phyloP scores from a whole-genome alignment of 116 monocot species.

The Papilionanthe hybrid region DNA sequence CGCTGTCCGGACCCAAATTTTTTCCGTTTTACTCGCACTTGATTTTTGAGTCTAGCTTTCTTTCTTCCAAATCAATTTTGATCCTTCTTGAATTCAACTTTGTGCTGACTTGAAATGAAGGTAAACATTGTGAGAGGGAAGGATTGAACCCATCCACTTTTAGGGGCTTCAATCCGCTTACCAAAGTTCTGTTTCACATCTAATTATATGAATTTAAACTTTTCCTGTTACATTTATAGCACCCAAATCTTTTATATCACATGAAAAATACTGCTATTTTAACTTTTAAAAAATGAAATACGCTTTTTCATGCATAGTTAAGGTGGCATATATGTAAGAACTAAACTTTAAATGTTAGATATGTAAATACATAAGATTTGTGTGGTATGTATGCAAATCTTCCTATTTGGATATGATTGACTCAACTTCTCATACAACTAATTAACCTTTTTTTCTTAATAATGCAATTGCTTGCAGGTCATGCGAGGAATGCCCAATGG shows the following conservation, averaged over 20 bases:
- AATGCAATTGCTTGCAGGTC: conserved; percentile 49
- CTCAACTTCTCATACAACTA: not conserved
- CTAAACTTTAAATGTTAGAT: too few relatives aligned
- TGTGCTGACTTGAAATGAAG: not conserved
- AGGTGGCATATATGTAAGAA: too few relatives aligned
- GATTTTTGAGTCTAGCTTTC: not conserved
- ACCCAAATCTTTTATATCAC: not conserved
- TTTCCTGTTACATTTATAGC: not conserved
- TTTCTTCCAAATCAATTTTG: not conserved
- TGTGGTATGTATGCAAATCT: not conserved
- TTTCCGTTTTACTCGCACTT: too few relatives aligned
- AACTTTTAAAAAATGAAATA: too few relatives aligned
- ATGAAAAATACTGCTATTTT: too few relatives aligned
- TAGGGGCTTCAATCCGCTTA: not conserved
- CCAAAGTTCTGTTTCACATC: not conserved
- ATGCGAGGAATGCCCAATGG: conserved; percentile 87
- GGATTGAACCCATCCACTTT: not conserved
- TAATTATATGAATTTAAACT: not conserved
- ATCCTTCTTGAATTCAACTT: not conserved
- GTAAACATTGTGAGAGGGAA: not conserved
- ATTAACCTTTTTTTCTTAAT: not conserved
- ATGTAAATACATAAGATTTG: too few relatives aligned
- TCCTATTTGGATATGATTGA: not conserved
- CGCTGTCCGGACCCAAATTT: too few relatives aligned
- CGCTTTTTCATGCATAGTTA: too few relatives aligned